These are phyloP conservation scores for Cryphonectria carpinicola DNA, from an alignment of 2,329 filamentous ascomycete genomes.

Conservation along the genomic window DNA sequence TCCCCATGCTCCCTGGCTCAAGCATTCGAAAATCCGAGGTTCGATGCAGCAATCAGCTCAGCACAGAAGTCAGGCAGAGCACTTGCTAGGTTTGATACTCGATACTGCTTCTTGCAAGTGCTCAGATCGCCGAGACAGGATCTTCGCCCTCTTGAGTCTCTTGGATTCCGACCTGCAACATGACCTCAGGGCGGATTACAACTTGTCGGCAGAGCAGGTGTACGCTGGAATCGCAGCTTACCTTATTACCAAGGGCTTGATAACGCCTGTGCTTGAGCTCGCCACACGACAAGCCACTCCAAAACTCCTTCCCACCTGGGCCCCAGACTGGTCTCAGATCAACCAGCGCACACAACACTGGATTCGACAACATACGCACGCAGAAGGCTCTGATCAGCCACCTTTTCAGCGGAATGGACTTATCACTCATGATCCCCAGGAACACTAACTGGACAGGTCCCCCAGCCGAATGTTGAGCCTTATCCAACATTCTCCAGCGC, in stretches of 20 bases:
- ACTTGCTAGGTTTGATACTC: not conserved
- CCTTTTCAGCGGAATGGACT: too few relatives aligned
- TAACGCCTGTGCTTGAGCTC: not conserved
- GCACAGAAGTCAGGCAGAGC: not conserved
- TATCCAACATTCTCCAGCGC: not conserved
- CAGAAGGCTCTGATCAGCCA: too few relatives aligned
- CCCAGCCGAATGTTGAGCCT: too few relatives aligned
- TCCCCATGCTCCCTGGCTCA: not conserved
- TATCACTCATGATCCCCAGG: too few relatives aligned
- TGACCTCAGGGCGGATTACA: not conserved
- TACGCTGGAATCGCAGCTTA: not conserved
- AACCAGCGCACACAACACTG: too few relatives aligned
- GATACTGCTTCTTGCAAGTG: not conserved
- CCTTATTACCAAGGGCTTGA: not conserved
- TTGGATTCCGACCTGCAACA: not conserved
- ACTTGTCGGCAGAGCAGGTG: not conserved
- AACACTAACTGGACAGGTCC: too few relatives aligned
- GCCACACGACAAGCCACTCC: not conserved
- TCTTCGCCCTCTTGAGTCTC: not conserved
- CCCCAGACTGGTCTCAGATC: not conserved
- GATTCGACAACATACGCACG: too few relatives aligned
- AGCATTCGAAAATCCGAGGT: not conserved
- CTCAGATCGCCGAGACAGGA: not conserved
- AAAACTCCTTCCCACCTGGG: not conserved
- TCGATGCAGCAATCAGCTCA: not conserved